Percentiles rank a stretch among this genome's conserved stretches.
These are phyloP conservation scores for Wickerhamiella alocasiicola DNA, from an alignment of 805 yeast species.

Conservation along the genomic window DNA sequence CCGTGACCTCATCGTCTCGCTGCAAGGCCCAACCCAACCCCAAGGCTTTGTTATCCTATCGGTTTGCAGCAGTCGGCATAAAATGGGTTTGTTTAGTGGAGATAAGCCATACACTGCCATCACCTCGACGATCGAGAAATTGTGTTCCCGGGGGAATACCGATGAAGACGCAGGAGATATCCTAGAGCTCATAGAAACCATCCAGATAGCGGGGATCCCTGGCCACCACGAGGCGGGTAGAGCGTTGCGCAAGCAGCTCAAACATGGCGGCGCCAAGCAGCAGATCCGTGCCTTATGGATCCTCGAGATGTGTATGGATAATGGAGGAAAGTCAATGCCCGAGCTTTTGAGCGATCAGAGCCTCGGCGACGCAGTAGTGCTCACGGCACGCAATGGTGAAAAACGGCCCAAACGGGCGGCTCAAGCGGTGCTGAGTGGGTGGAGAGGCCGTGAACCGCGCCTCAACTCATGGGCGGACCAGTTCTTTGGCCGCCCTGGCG, in stretches of 20 bases:
- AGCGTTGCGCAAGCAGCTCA: slow-evolving; percentile 75
- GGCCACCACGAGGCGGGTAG: slow-evolving; percentile 75
- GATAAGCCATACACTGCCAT: slow-evolving; percentile 35
- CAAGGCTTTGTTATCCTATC: too few relatives aligned
- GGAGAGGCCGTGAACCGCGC: slow-evolving; percentile 36
- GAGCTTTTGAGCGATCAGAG: slow-evolving; percentile 18
- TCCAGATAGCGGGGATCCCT: slow-evolving; percentile 28
- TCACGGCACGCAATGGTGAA: slow-evolving; percentile 29
- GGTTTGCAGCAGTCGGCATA: too few relatives aligned
- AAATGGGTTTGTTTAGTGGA: slow-evolving; percentile 22
- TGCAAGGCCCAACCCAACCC: too few relatives aligned
- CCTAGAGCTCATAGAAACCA: slow-evolving; percentile 46
- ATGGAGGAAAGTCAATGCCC: slow-evolving; percentile 29
- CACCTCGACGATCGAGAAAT: slow-evolving; percentile 29
- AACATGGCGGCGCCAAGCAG: slow-evolving; percentile 60
- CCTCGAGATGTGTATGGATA: slow-evolving; percentile 47
- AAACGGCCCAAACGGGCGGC: slow-evolving; percentile 37
- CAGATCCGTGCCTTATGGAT: slow-evolving; percentile 59
- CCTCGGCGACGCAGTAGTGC: slow-evolving; percentile 33
- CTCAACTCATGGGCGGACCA: slow-evolving; percentile 9
- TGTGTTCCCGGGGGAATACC: slow-evolving; percentile 25
- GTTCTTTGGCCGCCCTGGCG: not conserved
- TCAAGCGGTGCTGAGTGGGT: slow-evolving; percentile 43
- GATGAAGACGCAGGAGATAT: slow-evolving; percentile 35
- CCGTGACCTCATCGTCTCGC: too few relatives aligned